Evolutionary conservation across 495 filamentous ascomycete genomes (phyloP), one percentile per base, ranked within the genome.

Genomic region (Aspergillus hancockii): DNA sequence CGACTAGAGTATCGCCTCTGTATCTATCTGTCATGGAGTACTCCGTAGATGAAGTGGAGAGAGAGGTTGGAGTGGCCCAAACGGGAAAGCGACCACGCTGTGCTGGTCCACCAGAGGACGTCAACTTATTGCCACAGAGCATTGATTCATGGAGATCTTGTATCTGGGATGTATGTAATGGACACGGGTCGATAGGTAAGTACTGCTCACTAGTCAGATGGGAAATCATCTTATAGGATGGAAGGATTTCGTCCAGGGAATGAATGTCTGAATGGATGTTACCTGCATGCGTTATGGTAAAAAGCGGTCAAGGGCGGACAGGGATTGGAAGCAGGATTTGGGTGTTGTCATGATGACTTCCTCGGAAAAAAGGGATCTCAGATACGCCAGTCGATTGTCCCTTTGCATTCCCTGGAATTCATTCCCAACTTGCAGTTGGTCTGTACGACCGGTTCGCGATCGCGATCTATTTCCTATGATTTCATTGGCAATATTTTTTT

Each of bases 41-140:
- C 3, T 36, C 8, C 13, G 4, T 36, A 14, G 2, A 8, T 3
- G 0, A 47, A 59, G 56, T 65, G 63, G 63, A 51, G 62, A 53
- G 62, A 53, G 52, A 49, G 8, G 46, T 45, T 52, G 59, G 46
- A 52, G 57, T 49, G 10, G 34, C 63, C 56, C 55, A 56, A 65
- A 65, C 49, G 55, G 63, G 63, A 59, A 65, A 62, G 52, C 58
- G 34, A 46, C 62, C 63, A 30, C 61, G 55, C 41, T 61, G 25
- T 31, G 38, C 5, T 14, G 19, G 52, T 25, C 36, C 18, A 18
- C 12, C 36, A n/a, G 3, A 40, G 36, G 16, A 40, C 16, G 10
- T 12, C 12, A 12, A 19, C 14, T 10, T 31, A 25, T 32, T 31
- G 32, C 32, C 49, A 52, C 49, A 52, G 49, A 34, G 32, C 34